A percentile compares a stretch with the other conserved stretches of the same genome.
These are phyloP conservation scores for Phytophthora sp. DNA, from an alignment of 352 stramenopile species.

Conservation along the genomic window DNA sequence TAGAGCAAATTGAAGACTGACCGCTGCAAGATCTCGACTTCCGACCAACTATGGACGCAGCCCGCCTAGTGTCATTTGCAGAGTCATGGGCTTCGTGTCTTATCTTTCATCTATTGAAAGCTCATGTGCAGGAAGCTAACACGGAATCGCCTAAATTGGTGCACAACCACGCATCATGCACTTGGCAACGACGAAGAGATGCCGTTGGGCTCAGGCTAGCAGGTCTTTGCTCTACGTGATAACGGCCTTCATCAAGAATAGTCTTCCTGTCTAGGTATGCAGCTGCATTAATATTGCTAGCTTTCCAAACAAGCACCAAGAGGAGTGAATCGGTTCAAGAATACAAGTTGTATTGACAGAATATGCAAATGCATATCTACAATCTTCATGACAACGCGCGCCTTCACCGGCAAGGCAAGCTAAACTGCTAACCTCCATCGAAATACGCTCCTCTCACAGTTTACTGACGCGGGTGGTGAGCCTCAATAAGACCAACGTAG, in stretches of 20 bases:
- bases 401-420: no score
- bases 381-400: neutral
- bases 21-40: neutral
- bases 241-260: neutral
- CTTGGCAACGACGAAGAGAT: neutral
- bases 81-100: constrained; percentile 13
- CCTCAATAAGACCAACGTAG: constrained; percentile 31
- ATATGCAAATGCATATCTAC: constrained; percentile 2
- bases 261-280: no score
- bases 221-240: no score
- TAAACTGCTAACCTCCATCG: neutral
- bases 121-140: neutral
- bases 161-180: neutral
- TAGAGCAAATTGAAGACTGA: constrained; percentile 30
- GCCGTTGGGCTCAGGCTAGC: constrained; percentile 8
- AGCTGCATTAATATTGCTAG: no score
- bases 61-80: neutral
- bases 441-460: neutral
- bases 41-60: neutral
- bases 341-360: constrained; percentile 17
- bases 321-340: neutral
- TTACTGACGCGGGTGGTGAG: constrained; percentile 24
- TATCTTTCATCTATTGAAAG: constrained; percentile 23
- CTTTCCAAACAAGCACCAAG: neutral
- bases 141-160: constrained; percentile 4